Conservation (phyloP, 176 grass and related monocot species). For the Tuctoria greenei region DNA sequence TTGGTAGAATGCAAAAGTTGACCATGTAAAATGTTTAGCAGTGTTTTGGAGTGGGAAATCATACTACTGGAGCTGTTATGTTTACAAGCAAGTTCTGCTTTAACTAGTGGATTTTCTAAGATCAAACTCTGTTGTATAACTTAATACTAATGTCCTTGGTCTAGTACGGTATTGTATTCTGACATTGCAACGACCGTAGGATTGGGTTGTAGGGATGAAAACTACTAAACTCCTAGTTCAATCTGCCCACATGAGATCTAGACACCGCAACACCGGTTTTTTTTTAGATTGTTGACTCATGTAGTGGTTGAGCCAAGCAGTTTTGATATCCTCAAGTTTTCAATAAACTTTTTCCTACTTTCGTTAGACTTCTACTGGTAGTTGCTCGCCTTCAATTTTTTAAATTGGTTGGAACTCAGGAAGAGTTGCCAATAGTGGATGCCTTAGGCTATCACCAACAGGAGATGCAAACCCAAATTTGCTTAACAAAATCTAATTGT, state of each 20-base stretch:
- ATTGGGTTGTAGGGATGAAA: neutral
- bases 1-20: constrained; percentile 2
- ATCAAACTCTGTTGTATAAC: neutral
- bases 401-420: neutral
- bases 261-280: neutral
- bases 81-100: constrained; percentile 17
- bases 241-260: neutral
- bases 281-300: neutral
- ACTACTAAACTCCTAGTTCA: neutral
- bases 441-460: no score
- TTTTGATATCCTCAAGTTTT: neutral
- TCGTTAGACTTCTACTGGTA: neutral
- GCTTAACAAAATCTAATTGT: no score
- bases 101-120: neutral
- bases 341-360: neutral
- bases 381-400: neutral
- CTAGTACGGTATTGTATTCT: neutral
- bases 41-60: neutral
- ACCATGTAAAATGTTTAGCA: neutral
- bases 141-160: constrained; percentile 7
- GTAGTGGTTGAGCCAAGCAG: neutral
- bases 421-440: neutral
- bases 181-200: neutral
- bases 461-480: no score
- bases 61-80: neutral